Base-by-base conservation (phyloP, 805 yeast genomes). In the Candida sakaeoensis region DNA sequence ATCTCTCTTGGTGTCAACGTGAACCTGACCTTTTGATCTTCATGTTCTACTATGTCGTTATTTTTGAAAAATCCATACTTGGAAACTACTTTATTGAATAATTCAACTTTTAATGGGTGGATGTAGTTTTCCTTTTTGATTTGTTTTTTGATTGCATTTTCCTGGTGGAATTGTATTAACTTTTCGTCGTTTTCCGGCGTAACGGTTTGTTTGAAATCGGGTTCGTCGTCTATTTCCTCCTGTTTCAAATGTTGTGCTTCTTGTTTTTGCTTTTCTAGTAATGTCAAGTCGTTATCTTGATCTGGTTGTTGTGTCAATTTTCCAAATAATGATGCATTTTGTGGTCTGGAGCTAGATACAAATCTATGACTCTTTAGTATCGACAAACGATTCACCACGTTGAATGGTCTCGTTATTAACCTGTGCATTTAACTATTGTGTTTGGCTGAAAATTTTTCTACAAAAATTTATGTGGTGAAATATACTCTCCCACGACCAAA, bases 1-100 rank as follows among this genome's bases (percentile, higher is more conserved):
- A 87, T 78, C 59, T 89, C 95, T 40, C 75, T 72, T 28, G 66
- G 65, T 3, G 78, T 66, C 38, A 91, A 70, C 24, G 70, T 63
- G 46, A 91, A 65, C 47, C 70, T 74, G 61, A 78, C 84, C 27
- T 55, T 47, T 39, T 68, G 65, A 24, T 79, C 81, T 21, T 63
- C 63, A 38, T 55, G 55, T 13, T 42, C 40, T 10, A 85, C 68
- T 12, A 70, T 51, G 42, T 79, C 76, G 46, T 75, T 66, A 54
- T 80, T 82, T 51, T 80, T 81, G 72, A 75, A 90, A 53, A 82
- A 82, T 35, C 85, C 85, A 57, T 85, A 74, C 45, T 72, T 52
- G 7, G 63, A 57, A 37, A 86, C 85, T 51, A 79, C 84, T 31
- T 68, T 64, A 19, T 72, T 62, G 54, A 85, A 89, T 3, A 90